These are phyloP conservation scores for Sugiyamaella boreocaroliniensis DNA, from an alignment of 805 yeast species.

Conservation along the genomic window DNA sequence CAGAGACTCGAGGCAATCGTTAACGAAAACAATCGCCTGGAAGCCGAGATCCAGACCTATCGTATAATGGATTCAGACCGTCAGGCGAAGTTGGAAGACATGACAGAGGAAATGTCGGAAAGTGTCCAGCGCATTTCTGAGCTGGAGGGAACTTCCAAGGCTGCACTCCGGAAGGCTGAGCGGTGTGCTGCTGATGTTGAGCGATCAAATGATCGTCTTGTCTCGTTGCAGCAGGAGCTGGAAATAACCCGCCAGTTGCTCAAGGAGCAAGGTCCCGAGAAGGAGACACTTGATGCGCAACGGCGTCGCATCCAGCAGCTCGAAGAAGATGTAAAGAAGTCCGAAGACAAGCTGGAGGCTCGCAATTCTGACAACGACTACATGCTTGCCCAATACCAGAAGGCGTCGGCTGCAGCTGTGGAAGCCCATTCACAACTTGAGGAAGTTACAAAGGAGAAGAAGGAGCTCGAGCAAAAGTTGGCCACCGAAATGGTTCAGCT, in stretches of 20 bases:
- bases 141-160: conserved; percentile 18
- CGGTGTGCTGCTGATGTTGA: conserved; percentile 18
- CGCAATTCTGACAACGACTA: conserved; percentile 55
- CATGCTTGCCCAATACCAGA: conserved; percentile 31
- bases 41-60: conserved; percentile 43
- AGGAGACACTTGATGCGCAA: conserved; percentile 29
- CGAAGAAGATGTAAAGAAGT: conserved; percentile 39
- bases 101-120: conserved; percentile 39
- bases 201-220: conserved; percentile 24
- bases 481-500: conserved; percentile 24
- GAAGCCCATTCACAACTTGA: conserved; percentile 27
- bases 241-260: conserved; percentile 24
- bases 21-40: conserved; percentile 37
- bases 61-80: conserved; percentile 37
- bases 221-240: conserved; percentile 27
- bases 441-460: conserved; percentile 22
- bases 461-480: conserved; percentile 17
- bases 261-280: conserved; percentile 21
- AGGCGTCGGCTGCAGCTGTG: conserved; percentile 27
- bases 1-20: conserved; percentile 48
- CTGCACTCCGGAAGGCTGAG: conserved; percentile 25
- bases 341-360: conserved; percentile 41
- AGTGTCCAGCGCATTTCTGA: conserved; percentile 43
- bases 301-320: conserved; percentile 42
- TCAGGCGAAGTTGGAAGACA: conserved; percentile 39